Evolutionary conservation across 768 basidiomycete genomes (phyloP), one percentile per base, ranked within the genome.

Genomic region (Leccinum uliginosum): DNA sequence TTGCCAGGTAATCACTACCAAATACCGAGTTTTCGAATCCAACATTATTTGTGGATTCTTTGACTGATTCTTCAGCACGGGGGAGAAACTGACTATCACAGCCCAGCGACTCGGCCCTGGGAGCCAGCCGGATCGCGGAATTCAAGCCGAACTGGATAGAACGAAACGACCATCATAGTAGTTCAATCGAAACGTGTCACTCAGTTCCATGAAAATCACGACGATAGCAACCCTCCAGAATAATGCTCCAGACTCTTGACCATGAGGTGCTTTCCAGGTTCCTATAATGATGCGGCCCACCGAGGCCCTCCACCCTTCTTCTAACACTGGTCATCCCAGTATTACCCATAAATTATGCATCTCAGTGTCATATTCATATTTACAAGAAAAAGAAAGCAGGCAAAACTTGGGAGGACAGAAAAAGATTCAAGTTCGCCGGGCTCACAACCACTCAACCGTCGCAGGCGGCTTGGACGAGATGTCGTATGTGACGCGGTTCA

Each of bases 381-480:
- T 19, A 43, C 40, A 19, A 43, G n/a, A 12, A 5, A 43, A 43
- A 19, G 1, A 19, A 19, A 40, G 35, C 15, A 8, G 6, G 34
- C 17, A 17, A 38, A 40, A 2, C 7, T 40, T 40, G 38, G 8
- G n/a, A n/a, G 4, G 38, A 40, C 38, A 40, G 9, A 40, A 40
- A n/a, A 19, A 8, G 10, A 40, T 11, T n/a, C 11, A 43, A 11
- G 19, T 19, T 43, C 11, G 19, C 40, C 10, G 3, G 19, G 40
- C 30, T 73, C 38, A 79, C 54, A 79, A 59, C 78, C 78, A 79
- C 61, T 79, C 78, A 27, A 79, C 76, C 11, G 77, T 78, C 51
- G 90, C 93, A 54, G 96, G 96, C 40, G 96, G 97, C 75, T 99
- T 98, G 54, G 91, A 93, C 2, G 96, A 97, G 56, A 98, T 92